Evolutionary conservation across 192 early-diverging fungal genomes (phyloP), one percentile per base, ranked within the genome.

Genomic region (Chytriomyces hyalinus): DNA sequence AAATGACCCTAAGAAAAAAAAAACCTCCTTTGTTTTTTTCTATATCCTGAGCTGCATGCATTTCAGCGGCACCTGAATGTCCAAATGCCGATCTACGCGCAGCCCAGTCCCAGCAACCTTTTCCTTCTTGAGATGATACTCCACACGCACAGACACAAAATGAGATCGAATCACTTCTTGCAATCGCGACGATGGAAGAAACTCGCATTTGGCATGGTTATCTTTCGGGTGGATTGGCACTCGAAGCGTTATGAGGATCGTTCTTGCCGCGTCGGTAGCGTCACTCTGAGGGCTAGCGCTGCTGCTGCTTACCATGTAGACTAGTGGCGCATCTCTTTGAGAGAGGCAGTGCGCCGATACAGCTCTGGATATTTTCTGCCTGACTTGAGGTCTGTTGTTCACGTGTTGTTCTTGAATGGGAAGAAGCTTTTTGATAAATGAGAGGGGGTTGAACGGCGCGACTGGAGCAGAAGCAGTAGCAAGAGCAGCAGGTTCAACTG

Each of bases 71-170:
- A 75, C 46, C 5, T 10, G 26, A 15, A 75, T 64, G 22, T 75
- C 73, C 13, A 75, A 61, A 51, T 75, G 66, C 9, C 73, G 43
- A 66, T 75, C 73, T 0, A 26, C 22, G 0, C 64, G 9, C 36
- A 75, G 24, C 13, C 53, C 53, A 15, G 61, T 49, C n/a, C 73
- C 73, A 22, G 20, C 17, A 15, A 64, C 62, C 7, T 49, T n/a
- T 13, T 75, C 73, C 36, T 66, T 64, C n/a, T 53, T 64, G 6
- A 75, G 63, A 28, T 22, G 63, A 66, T 75, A 75, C 20, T 46
- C 46, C 15, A 75, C 73, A 3, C 73, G 36, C 24, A 75, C 47
- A 6, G 51, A 45, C 9, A 66, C 61, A 66, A 48, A 75, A 53
- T 75, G 73, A 4, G 63, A 50, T 10, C 73, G 36, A 10, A 50